phyloP scores from a whole-genome alignment of 495 filamentous ascomycete genomes.

The Penicillium daleae region DNA sequence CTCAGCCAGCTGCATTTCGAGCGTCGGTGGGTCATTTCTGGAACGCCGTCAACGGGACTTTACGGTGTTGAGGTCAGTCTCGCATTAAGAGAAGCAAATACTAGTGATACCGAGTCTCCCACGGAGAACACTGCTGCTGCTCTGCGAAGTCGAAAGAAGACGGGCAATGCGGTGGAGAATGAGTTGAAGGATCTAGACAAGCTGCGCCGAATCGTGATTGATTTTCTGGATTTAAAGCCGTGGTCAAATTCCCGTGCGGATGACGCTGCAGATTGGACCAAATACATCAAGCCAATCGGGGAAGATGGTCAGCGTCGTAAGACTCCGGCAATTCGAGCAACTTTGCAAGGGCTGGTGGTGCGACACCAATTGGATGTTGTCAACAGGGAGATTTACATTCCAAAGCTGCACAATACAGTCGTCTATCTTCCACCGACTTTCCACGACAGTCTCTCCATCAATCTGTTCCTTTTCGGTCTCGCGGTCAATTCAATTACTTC shows the following conservation, averaged over 20 bases:
- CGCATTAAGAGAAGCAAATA: conserved; percentile 50
- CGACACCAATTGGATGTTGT: conserved; percentile 77
- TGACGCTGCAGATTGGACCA: conserved; percentile 66
- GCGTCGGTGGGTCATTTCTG: conserved; percentile 86
- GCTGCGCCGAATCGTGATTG: conserved; percentile 68
- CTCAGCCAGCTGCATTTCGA: conserved; percentile 70
- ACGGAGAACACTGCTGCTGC: conserved; percentile 35
- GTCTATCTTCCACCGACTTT: conserved; percentile 79
- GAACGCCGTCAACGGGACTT: conserved; percentile 83
- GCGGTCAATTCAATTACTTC: conserved; percentile 90
- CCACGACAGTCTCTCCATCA: conserved; percentile 81
- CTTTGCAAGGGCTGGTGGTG: conserved; percentile 77
- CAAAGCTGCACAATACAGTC: conserved; percentile 69
- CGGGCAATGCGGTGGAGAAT: conserved; percentile 44
- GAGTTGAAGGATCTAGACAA: conserved; percentile 74
- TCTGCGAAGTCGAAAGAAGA: conserved; percentile 42
- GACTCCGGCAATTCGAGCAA: conserved; percentile 64
- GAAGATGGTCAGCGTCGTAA: conserved; percentile 58
- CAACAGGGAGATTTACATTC: conserved; percentile 63
- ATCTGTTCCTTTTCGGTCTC: conserved; percentile 80
- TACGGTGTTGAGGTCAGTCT: conserved; percentile 72
- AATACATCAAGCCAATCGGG: conserved; percentile 71
- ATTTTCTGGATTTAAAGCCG: conserved; percentile 75
- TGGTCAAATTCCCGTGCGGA: conserved; percentile 64
- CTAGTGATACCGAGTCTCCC: conserved; percentile 40